Evolutionary conservation across 768 basidiomycete genomes (phyloP).

Genomic region (Podaxis sp.): DNA sequence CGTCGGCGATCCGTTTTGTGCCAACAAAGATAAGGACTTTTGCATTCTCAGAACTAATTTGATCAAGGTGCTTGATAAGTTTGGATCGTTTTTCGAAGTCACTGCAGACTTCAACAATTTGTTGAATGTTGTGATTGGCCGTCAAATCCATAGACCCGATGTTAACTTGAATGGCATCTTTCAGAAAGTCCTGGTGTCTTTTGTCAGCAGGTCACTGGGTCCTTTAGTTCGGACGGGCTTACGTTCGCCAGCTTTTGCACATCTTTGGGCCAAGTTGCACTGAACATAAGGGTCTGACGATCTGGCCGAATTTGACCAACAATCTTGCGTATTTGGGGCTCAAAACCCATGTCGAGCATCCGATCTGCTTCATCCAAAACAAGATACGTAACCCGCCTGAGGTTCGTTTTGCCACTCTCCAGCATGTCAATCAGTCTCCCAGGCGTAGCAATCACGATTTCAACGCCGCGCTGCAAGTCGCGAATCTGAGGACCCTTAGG

Average conservation of each 20-base stretch:
- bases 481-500: constrained; percentile 99
- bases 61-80: constrained; percentile 94
- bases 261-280: constrained; percentile 99
- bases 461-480: constrained; percentile 94
- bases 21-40: constrained; percentile 99
- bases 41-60: constrained; percentile 94
- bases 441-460: constrained; percentile 99
- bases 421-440: constrained; percentile 99
- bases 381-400: constrained; percentile 93
- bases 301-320: constrained; percentile 97
- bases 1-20: constrained; percentile 97
- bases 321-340: constrained; percentile 99
- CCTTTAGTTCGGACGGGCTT: constrained; percentile 14
- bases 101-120: constrained; percentile 94
- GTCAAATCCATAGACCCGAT: constrained; percentile 98
- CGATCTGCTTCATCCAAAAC: constrained; percentile 99
- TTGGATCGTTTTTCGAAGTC: constrained; percentile 97
- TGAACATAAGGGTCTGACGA: constrained; percentile 98
- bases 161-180: constrained; percentile 97
- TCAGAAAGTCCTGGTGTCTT: constrained; percentile 77
- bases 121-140: constrained; percentile 96
- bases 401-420: constrained; percentile 93
- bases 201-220: neutral
- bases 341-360: constrained; percentile 99
- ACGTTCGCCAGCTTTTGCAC: constrained; percentile 96